Conservation (phyloP, 1,284 basidiomycete species). For the Ganoderma leucocontextum region DNA sequence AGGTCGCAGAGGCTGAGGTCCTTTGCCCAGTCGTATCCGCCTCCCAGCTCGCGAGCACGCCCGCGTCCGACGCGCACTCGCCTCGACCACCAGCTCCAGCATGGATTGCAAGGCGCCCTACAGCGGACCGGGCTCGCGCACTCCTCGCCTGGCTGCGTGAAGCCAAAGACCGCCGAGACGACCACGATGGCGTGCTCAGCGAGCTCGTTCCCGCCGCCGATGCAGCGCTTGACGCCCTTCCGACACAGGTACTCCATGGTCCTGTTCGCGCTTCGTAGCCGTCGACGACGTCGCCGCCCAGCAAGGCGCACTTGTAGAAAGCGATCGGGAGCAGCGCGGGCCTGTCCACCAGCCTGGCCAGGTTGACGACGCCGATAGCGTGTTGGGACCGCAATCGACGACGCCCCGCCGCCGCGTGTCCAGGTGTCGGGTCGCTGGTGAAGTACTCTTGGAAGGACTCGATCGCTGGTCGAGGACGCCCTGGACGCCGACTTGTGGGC, state of each 20-base stretch:
- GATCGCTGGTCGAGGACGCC: neutral
- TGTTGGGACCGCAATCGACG: neutral
- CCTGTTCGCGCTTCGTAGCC: conserved; percentile 16
- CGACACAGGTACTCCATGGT: conserved; percentile 3
- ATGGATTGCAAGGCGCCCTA: neutral
- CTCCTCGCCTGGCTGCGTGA: neutral
- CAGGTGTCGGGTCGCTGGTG: neutral
- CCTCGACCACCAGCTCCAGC: neutral
- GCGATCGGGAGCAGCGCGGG: conserved; percentile 14
- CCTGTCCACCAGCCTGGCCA: conserved; percentile 14
- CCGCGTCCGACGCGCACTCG: neutral
- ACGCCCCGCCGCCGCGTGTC: neutral
- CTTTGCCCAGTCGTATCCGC: neutral
- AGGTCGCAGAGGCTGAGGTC: neutral
- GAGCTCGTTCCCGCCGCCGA: neutral
- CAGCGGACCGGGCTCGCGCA: neutral
- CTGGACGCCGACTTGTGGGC: neutral
- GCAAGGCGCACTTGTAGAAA: conserved; percentile 14
- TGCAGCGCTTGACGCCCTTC: conserved; percentile 9
- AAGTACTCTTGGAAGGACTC: neutral
- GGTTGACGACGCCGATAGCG: conserved; percentile 17
- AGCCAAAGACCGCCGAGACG: neutral
- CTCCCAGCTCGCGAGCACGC: neutral
- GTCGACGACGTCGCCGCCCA: conserved; percentile 4
- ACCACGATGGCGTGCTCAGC: neutral